A percentile compares a stretch with the other conserved stretches of the same genome.
These are phyloP conservation scores for Cryphonectria radicalis DNA, from an alignment of 2,329 filamentous ascomycete genomes.

Conservation along the genomic window DNA sequence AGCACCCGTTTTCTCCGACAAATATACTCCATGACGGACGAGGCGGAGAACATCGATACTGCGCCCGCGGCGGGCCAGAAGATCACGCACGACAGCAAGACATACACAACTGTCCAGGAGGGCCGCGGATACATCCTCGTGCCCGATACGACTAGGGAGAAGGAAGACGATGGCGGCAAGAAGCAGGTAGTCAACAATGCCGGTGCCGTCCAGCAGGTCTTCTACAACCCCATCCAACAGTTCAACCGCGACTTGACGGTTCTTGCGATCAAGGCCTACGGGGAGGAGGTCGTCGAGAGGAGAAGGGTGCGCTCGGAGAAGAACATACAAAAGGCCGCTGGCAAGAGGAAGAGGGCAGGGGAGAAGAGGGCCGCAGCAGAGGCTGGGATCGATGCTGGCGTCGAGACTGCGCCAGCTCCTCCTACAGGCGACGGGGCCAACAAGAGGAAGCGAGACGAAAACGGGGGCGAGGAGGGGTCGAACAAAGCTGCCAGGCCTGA, in stretches of 20 bases:
- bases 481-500: constrained; percentile 22
- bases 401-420: constrained; percentile 5
- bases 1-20: background rate
- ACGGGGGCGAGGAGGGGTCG: constrained; percentile 33
- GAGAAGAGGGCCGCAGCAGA: constrained; percentile 37
- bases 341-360: constrained; percentile 49
- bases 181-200: constrained; percentile 47
- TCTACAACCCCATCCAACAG: constrained; percentile 99
- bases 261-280: constrained; percentile 87
- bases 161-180: constrained; percentile 36
- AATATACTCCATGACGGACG: constrained; percentile 33
- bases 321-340: constrained; percentile 39
- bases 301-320: constrained; percentile 44
- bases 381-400: background rate
- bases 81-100: constrained; percentile 49
- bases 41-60: constrained; percentile 31
- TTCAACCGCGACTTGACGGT: constrained; percentile 97
- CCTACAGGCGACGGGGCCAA: constrained; percentile 38
- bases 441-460: constrained; percentile 48
- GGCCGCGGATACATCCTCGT: constrained; percentile 62
- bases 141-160: constrained; percentile 45
- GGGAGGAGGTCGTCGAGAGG: constrained; percentile 57
- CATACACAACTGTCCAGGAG: constrained; percentile 57
- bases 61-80: constrained; percentile 40
- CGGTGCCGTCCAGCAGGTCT: constrained; percentile 76